Base-by-base conservation (phyloP, 2,329 filamentous ascomycete species). In the Botryotinia convoluta region DNA sequence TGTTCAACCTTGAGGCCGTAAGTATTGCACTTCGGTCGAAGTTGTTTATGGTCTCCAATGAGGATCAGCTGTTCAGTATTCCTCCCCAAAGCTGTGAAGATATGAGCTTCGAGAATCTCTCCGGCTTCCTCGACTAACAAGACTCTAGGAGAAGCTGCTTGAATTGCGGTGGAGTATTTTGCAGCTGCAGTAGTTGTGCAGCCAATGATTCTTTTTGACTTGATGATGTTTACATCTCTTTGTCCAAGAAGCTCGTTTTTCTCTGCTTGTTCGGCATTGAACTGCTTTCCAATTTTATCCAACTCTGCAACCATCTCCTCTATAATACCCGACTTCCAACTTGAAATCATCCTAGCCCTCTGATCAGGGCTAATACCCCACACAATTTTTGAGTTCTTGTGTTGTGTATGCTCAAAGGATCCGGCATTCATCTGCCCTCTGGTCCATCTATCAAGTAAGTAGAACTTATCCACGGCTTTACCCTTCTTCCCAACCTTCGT, bases 31-130 rank as follows among this genome's bases (percentile, higher is more conserved):
- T 93, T 92, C 0, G 92, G 92, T 0, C 91, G 87, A 0, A 94
- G 85, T 75, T 94, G 92, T 72, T 91, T 87, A 79, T 94, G 91
- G 71, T 94, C 92, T 0, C 92, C 92, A 18, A 94, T 93, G 3
- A 93, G 80, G 0, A 93, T 86, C 1, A 93, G 79, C 57, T 93
- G 90, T 74, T 91, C 86, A 0, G 87, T 87, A 0, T 85, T 81
- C 0, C 85, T 79, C 0, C 84, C 83, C 72, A 93, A 77, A 0
- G 91, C 87, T 0, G 91, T 87, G 0, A 93, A 80, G 2, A 92
- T 84, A 76, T 93, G 91, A 2, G 86, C 85, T 79, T 94, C 92
- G 0, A 93, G 83, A 5, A 94, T 92, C 75, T 94, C 91, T 1
- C 91, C 92, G 0, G 91, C 92, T 80, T 94, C 92, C 79, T 94